Base-by-base conservation (phyloP, 164 flowering plant species). In the Amborella trichopoda region DNA sequence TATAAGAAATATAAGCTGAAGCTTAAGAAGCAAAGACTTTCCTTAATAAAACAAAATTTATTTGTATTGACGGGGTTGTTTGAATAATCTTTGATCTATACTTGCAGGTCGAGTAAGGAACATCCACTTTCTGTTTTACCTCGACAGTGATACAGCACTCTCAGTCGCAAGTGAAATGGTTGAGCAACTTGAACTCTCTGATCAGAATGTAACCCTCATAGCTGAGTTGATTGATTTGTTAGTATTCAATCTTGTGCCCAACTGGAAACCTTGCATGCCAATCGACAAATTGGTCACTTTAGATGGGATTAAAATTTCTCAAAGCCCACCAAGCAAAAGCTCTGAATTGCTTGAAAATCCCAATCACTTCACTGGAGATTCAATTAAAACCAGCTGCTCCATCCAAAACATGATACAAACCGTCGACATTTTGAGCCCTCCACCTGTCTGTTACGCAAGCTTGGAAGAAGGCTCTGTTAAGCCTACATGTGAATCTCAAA, bases 91-190 rank as follows among this genome's bases (percentile, higher is more conserved):
- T n/a, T n/a, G n/a, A n/a, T n/a, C n/a, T n/a, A n/a, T 2, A 27
- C 26, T 42, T 47, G 36, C 81, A 85, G 95, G 88, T 58, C 58
- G 36, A 34, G 72, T 27, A 6, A 69, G 70, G 48, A 69, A 73
- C 42, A 67, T 87, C 16, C 73, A 83, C 44, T 83, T 83, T 54
- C 18, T 34, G 3, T 83, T 77, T 61, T 79, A 72, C 61, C 77
- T 77, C 6, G 62, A 76, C 36, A 44, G 63, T 20, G 96, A 87
- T 66, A 81, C 90, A 33, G 70, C 78, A 21, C 36, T 50, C 11
- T 68, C 83, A 23, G 70, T 87, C 3, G 81, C 83, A 17, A 51
- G 62, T 48, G 96, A 87, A 69, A 83, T 87, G 96, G 81, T 73
- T 23, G 85, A 81, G 43, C 77, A 79, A 44, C 76, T 83, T 26